Evolutionary conservation across 768 basidiomycete genomes (phyloP).

Genomic region (Boletus patriciae): DNA sequence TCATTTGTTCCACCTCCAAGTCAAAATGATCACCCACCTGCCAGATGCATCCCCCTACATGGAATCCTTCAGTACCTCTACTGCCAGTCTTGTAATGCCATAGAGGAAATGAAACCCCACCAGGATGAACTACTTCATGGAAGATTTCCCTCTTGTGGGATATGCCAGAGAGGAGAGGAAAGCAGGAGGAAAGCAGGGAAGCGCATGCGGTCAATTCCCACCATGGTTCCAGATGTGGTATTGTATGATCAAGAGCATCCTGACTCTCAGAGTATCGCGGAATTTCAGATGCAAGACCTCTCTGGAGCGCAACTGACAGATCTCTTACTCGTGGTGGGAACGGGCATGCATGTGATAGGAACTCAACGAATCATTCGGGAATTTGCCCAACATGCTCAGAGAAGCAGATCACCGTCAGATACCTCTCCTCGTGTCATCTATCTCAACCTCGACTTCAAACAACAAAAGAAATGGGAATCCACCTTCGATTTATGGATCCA

Average conservation of each 20-base stretch:
- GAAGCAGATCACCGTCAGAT: too few relatives aligned
- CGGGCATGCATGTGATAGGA: constrained; percentile 13
- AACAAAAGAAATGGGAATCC: constrained; percentile 2
- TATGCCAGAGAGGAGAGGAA: neutral
- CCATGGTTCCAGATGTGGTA: constrained; percentile 9
- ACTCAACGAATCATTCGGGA: constrained; percentile 11
- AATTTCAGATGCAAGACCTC: constrained; percentile 8
- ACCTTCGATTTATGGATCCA: constrained; percentile 8
- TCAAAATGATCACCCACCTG: neutral
- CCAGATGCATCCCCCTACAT: constrained; percentile 9
- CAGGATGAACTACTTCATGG: neutral
- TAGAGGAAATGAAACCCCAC: neutral
- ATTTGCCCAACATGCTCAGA: neutral
- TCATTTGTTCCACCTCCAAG: too few relatives aligned
- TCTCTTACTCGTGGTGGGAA: constrained; percentile 12
- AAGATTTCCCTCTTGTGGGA: constrained; percentile 2
- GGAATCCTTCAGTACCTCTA: constrained; percentile 7
- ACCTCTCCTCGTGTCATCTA: too few relatives aligned
- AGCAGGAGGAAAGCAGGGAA: neutral
- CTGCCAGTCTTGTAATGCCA: constrained; percentile 4
- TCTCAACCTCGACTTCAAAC: constrained; percentile 5
- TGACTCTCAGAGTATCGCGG: too few relatives aligned
- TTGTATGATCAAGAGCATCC: constrained; percentile 12
- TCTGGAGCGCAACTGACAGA: neutral
- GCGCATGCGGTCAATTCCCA: neutral